These are phyloP conservation scores for Mucor plumbeus DNA, from an alignment of 371 early-diverging fungal genomes.

Conservation along the genomic window DNA sequence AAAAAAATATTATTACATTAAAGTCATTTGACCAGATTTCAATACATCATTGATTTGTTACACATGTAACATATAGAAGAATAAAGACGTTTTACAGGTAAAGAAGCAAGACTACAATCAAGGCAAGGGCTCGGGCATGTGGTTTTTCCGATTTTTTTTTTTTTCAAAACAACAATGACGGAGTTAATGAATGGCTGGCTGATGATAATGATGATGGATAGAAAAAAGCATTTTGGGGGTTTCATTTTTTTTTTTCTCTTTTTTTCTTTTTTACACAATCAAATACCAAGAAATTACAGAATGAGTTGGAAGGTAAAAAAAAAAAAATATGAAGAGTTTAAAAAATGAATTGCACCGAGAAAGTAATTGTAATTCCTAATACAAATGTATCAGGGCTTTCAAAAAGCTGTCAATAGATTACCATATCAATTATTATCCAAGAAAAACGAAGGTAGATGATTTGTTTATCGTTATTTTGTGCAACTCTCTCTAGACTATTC, in stretches of 20 bases:
- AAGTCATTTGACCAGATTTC: neutral
- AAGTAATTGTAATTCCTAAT: neutral
- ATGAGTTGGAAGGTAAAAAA: conserved; percentile 20
- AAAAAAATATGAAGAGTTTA: neutral
- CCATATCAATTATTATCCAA: conserved; percentile 52
- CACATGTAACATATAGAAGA: neutral
- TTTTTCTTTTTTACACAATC: neutral
- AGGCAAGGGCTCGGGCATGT: neutral
- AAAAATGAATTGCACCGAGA: neutral
- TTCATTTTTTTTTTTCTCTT: neutral
- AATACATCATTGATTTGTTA: conserved; percentile 1
- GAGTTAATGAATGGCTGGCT: neutral
- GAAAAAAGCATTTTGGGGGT: neutral
- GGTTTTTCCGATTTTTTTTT: neutral
- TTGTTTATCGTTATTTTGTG: neutral
- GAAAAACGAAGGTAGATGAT: conserved; percentile 47
- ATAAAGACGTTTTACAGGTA: neutral
- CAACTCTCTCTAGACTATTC: neutral
- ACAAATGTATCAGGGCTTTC: conserved; percentile 27
- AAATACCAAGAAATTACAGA: neutral
- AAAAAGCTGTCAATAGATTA: conserved; percentile 40
- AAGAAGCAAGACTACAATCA: neutral
- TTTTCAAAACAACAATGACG: neutral
- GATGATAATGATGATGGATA: neutral
- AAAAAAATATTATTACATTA: too few species aligned